phyloP scores from a whole-genome alignment of 176 grass and related monocot genomes.

The Oryza australiensis region DNA sequence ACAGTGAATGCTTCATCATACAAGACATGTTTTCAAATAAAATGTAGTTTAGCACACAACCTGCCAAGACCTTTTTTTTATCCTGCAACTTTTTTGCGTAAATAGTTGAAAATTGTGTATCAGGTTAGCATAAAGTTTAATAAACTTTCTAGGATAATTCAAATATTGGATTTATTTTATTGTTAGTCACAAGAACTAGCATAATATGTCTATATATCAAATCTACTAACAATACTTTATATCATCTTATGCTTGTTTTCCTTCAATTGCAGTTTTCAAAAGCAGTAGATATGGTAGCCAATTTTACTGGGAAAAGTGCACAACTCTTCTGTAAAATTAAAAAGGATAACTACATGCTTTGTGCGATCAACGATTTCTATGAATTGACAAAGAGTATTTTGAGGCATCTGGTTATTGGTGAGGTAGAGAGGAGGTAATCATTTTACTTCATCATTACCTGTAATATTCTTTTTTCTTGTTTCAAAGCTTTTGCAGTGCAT shows the following conservation, averaged over 20 bases:
- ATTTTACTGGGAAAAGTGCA: constrained; percentile 70
- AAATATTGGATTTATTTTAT: neutral
- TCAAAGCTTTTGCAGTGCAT: constrained; percentile 30
- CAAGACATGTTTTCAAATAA: neutral
- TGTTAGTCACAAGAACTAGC: neutral
- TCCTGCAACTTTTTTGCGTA: neutral
- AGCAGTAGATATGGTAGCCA: constrained; percentile 74
- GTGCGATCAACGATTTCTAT: constrained; percentile 75
- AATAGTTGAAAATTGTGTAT: neutral
- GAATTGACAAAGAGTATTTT: constrained; percentile 67
- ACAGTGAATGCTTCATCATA: neutral
- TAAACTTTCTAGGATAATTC: neutral
- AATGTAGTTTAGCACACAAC: neutral
- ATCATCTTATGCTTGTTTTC: constrained; percentile 34
- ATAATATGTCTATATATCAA: constrained; percentile 16
- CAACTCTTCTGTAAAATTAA: constrained; percentile 60
- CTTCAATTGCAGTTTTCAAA: constrained; percentile 66
- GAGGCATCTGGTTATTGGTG: constrained; percentile 63
- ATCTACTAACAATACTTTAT: neutral
- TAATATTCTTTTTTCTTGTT: neutral
- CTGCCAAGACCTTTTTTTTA: neutral
- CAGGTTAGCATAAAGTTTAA: neutral
- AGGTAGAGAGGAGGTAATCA: constrained; percentile 73
- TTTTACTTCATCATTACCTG: constrained; percentile 22
- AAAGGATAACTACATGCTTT: constrained; percentile 86